Percentiles rank a stretch among this genome's conserved stretches.
phyloP scores from a whole-genome alignment of 2,329 filamentous ascomycete genomes.

The Atkinsonella texensis region DNA sequence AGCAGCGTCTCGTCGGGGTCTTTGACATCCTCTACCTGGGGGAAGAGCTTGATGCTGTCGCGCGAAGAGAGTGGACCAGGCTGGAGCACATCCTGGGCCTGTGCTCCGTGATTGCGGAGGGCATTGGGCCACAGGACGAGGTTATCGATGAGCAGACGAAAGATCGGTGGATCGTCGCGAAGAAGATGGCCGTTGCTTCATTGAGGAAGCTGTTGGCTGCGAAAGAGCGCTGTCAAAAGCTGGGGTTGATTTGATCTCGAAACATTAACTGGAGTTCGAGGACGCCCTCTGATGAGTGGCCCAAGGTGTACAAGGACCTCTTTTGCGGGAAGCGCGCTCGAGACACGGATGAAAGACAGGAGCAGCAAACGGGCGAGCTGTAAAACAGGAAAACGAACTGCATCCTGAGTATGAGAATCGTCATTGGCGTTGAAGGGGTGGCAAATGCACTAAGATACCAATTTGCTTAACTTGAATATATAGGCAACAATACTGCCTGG shows the following conservation, averaged over 20 bases:
- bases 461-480: too few relatives aligned
- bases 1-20: slow-evolving; percentile 13
- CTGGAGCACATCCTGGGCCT: slow-evolving; percentile 14
- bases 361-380: too few relatives aligned
- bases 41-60: slow-evolving; percentile 17
- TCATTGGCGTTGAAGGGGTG: neutral
- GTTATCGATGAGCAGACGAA: slow-evolving; percentile 4
- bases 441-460: too few relatives aligned
- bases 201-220: slow-evolving; percentile 12
- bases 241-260: slow-evolving; percentile 1
- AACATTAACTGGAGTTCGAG: neutral
- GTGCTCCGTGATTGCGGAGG: slow-evolving; percentile 16
- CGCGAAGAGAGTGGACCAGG: slow-evolving; percentile 14
- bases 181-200: slow-evolving; percentile 14
- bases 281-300: neutral
- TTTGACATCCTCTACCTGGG: slow-evolving; percentile 14
- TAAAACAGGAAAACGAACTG: too few relatives aligned
- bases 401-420: too few relatives aligned
- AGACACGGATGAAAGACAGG: too few relatives aligned
- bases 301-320: too few relatives aligned
- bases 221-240: neutral
- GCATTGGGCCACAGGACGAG: slow-evolving; percentile 14
- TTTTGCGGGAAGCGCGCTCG: too few relatives aligned
- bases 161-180: slow-evolving; percentile 14
- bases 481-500: too few relatives aligned